Base-by-base conservation (phyloP, 768 basidiomycete genomes). In the Leucocoprinus leucothites region DNA sequence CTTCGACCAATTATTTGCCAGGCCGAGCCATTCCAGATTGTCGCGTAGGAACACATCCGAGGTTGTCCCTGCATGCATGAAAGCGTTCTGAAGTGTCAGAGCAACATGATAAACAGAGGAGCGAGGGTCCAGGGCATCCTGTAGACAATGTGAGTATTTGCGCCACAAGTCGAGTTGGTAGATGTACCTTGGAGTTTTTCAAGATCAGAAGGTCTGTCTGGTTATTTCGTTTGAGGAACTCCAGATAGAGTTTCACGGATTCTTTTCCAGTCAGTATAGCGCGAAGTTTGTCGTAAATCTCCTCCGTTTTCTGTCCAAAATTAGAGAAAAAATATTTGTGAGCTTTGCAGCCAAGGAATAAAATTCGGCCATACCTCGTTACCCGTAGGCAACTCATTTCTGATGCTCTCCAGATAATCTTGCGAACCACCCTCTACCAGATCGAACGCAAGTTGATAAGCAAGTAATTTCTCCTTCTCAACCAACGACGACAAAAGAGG, bases 51-150 rank as follows among this genome's bases (percentile, higher is more conserved):
- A 99, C 22, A 81, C 67, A 64, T 99, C 97, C 1, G 94, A 95
- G 0, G 94, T 94, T 2, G 97, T 99, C 45, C 97, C 97, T n/a
- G 96, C 86, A 66, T 97, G 88, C 85, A 96, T 95, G 69, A 95
- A 98, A 1, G 97, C 94, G 69, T 99, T 98, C 68, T 95, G 91
- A 55, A 99, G 82, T 7, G 94, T 94, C 59, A 99, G 82, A 3
- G 97, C 94, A 4, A 93, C 94, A 72, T 99, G 97, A 68, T 94
- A 98, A 66, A 99, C 92, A 18, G 96, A 98, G 21, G 92, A 95
- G 35, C 96, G 89, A 24, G 94, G 82, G 65, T 98, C 96, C 19
- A 98, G 78, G 1, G 86, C 84, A 49, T 98, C 94, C 92, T 94
- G 59, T 3, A 31, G 52, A 51, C 3, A 35, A 14, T 43, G 31